Percentiles rank a stretch among this genome's conserved stretches.
Evolutionary conservation across 192 early-diverging fungal genomes (phyloP).

Genomic region (Entomortierella parvispora): DNA sequence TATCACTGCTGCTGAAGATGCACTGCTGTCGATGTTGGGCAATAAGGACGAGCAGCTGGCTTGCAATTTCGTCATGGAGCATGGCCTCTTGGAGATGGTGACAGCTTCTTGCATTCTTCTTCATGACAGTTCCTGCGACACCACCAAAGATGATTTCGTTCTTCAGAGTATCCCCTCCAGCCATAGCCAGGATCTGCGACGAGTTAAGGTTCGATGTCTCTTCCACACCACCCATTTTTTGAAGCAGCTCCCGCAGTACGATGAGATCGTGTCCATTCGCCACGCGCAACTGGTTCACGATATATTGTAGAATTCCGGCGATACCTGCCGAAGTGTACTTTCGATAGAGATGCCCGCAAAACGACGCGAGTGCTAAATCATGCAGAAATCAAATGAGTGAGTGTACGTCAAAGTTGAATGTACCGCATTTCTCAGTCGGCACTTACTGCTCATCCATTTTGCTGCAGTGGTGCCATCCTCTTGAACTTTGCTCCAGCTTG

Average conservation of each 20-base stretch:
- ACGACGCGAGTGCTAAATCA: conserved; percentile 60
- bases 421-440: neutral
- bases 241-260: conserved; percentile 75
- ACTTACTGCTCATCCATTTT: conserved; percentile 70
- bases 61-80: conserved; percentile 60
- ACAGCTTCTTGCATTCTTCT: conserved; percentile 59
- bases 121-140: conserved; percentile 50
- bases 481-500: conserved; percentile 65
- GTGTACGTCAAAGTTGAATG: no score
- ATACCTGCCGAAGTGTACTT: conserved; percentile 76
- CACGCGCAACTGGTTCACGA: conserved; percentile 68
- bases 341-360: conserved; percentile 71
- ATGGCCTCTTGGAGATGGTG: conserved; percentile 66
- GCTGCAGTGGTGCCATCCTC: conserved; percentile 68
- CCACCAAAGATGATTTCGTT: conserved; percentile 66
- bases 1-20: conserved; percentile 52
- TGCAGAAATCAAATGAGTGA: neutral
- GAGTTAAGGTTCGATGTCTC: conserved; percentile 61
- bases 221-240: conserved; percentile 78
- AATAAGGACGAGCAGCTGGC: conserved; percentile 67
- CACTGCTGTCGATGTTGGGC: conserved; percentile 67
- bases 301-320: conserved; percentile 67
- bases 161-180: conserved; percentile 69
- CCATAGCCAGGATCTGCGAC: conserved; percentile 69
- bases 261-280: conserved; percentile 70